These are phyloP conservation scores for Cenococcum geophilum DNA, from an alignment of 495 filamentous ascomycete genomes.

Conservation along the genomic window DNA sequence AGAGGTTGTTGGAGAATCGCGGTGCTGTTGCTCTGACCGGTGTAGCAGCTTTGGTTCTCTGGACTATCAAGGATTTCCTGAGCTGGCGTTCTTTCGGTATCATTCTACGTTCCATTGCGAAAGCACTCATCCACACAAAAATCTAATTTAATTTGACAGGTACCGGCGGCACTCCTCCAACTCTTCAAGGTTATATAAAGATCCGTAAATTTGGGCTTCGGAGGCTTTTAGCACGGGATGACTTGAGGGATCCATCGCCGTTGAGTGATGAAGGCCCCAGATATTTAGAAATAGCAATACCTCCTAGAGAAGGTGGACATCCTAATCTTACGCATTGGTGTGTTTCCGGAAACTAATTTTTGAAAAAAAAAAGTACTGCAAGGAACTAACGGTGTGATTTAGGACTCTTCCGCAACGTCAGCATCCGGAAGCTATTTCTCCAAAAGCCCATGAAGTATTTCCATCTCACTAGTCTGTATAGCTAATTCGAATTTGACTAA, in stretches of 20 bases:
- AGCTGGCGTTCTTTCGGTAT: constrained; percentile 1
- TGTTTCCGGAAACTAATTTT: not conserved
- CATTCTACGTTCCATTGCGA: not conserved
- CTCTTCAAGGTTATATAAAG: constrained; percentile 62
- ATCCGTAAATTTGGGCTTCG: constrained; percentile 51
- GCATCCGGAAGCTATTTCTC: constrained; percentile 7
- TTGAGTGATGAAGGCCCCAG: constrained; percentile 38
- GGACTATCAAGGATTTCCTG: not conserved
- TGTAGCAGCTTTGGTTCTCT: not conserved
- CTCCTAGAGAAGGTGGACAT: constrained; percentile 3
- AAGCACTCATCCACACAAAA: not conserved
- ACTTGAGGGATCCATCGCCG: constrained; percentile 34
- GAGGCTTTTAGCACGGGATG: constrained; percentile 46
- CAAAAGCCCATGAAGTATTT: constrained; percentile 5
- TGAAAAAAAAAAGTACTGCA: not conserved
- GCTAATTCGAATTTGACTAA: not conserved
- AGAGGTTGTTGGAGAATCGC: not conserved
- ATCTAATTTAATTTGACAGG: constrained; percentile 3
- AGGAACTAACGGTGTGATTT: not conserved
- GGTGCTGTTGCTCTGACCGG: not conserved
- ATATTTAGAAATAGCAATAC: constrained; percentile 27
- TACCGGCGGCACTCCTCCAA: constrained; percentile 66
- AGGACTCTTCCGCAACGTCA: constrained; percentile 23
- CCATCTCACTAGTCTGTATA: not conserved
- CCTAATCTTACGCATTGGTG: constrained; percentile 16